Percentiles rank a stretch among this genome's conserved stretches.
phyloP scores from a whole-genome alignment of 176 grass and related monocot species.

The Oropetium thomaeum region DNA sequence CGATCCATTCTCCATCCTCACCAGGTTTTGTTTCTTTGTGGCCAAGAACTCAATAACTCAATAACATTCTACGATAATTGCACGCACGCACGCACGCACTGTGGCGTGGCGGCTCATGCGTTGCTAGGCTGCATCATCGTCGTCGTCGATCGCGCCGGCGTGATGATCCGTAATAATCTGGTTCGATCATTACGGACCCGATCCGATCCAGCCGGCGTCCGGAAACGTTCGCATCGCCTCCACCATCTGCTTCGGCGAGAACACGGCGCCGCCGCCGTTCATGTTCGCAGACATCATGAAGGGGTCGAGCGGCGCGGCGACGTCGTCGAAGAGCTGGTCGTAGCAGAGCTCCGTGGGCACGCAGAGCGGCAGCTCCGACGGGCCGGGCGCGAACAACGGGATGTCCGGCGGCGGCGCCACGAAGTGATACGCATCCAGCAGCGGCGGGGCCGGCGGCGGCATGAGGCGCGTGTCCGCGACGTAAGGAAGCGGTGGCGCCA shows the following conservation, averaged over 20 bases:
- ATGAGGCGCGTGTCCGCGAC: slow-evolving; percentile 30
- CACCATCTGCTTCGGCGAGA: slow-evolving; percentile 44
- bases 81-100: too few relatives aligned
- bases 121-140: not conserved
- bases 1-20: not conserved
- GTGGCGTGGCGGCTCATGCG: not conserved
- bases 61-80: slow-evolving; percentile 19
- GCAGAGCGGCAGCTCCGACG: slow-evolving; percentile 31
- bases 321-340: slow-evolving; percentile 10
- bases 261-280: not conserved
- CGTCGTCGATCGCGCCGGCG: not conserved
- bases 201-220: not conserved
- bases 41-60: not conserved
- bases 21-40: not conserved
- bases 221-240: slow-evolving; percentile 28
- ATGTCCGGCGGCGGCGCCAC: slow-evolving; percentile 40
- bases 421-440: slow-evolving; percentile 32
- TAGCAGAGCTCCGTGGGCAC: slow-evolving; percentile 29
- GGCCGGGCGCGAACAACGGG: slow-evolving; percentile 31
- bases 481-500: slow-evolving; percentile 2
- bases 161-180: not conserved
- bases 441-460: slow-evolving; percentile 13
- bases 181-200: too few relatives aligned
- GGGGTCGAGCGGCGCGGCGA: slow-evolving; percentile 5
- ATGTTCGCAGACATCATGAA: slow-evolving; percentile 12